Evolutionary conservation across 202 grass and related monocot species (phyloP), one percentile per base, ranked within the genome.

Genomic region (Hordeum pubiflorum): DNA sequence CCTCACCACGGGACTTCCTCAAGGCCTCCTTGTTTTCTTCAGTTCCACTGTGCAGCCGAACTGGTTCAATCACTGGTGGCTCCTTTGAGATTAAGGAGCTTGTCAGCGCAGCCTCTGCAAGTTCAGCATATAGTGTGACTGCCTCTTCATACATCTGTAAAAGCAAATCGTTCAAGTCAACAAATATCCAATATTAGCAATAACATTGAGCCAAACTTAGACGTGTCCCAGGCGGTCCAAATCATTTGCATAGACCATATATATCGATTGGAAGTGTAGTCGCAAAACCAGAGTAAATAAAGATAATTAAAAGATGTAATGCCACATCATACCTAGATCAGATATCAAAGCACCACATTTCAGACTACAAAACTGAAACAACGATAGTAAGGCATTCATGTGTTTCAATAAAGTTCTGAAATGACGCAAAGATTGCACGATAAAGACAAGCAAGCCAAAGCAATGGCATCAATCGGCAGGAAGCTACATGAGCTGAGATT

Each of bases 21-120:
- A 99, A 78, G 26, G 81, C 97, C 74, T 99, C 89, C 54, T 86
- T 89, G 86, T 99, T 99, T 85, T 99, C 97, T 83, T 99, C 97
- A 31, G 90, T 91, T 39, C 97, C 93, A 75, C 89, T 99, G 87
- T 99, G 89, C 67, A 99, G 86, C 34, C 93, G 86, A 54, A 99
- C 79, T 7, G 89, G 75, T 75, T 99, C 93, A 38, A 99, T 85
- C 33, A 99, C 82, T 22, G 89, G 87, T 22, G 97, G 87, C 57
- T 96, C 93, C 83, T 90, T 99, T 20, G 97, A 99, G 67, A 96
- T 96, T 74, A 96, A 66, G 72, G 92, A 99, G 86, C 89, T 93
- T 75, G 91, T 91, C 34, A 99, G 63, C 0, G 97, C 97, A 76
- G 93, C 91, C 73, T 96, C 93, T 40, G 97, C 97, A 63, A 96